phyloP scores from a whole-genome alignment of 495 filamentous ascomycete species.

The Chaetomidium leptoderma region DNA sequence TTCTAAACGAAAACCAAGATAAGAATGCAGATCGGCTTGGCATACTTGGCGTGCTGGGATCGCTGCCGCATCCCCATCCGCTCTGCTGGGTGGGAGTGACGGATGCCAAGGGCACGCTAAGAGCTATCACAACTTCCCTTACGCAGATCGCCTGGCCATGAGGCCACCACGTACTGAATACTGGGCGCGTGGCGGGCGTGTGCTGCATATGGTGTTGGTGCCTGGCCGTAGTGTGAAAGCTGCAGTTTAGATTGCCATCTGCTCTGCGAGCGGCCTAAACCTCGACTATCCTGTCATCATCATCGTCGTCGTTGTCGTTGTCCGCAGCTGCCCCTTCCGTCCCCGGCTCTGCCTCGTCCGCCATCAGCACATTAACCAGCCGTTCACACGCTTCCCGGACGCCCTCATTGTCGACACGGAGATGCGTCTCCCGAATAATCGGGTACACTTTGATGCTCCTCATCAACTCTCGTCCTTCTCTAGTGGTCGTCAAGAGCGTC shows the following conservation, averaged over 20 bases:
- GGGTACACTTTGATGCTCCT: constrained; percentile 78
- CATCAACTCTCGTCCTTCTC: constrained; percentile 67
- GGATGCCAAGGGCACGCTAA: too few species aligned
- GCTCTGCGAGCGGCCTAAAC: constrained; percentile 27
- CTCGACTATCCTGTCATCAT: constrained; percentile 44
- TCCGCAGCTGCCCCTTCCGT: constrained; percentile 55
- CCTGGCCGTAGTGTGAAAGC: neutral
- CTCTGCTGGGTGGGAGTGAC: too few species aligned
- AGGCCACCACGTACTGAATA: too few species aligned
- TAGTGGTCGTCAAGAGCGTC: constrained; percentile 73
- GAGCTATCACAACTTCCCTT: too few species aligned
- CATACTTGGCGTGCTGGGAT: too few species aligned
- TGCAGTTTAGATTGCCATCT: neutral
- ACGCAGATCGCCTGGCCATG: too few species aligned
- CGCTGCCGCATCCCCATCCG: too few species aligned
- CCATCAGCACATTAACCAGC: constrained; percentile 87
- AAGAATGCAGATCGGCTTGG: too few species aligned
- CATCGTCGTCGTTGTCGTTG: constrained; percentile 21
- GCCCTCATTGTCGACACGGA: constrained; percentile 70
- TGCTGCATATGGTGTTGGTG: neutral
- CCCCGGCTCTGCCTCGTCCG: constrained; percentile 59
- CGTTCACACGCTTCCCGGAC: constrained; percentile 84
- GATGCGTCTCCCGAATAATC: constrained; percentile 80
- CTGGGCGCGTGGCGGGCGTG: neutral
- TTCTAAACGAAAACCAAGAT: too few species aligned